Base-by-base conservation (phyloP, 768 basidiomycete genomes). In the Botryobasidium botryosum region DNA sequence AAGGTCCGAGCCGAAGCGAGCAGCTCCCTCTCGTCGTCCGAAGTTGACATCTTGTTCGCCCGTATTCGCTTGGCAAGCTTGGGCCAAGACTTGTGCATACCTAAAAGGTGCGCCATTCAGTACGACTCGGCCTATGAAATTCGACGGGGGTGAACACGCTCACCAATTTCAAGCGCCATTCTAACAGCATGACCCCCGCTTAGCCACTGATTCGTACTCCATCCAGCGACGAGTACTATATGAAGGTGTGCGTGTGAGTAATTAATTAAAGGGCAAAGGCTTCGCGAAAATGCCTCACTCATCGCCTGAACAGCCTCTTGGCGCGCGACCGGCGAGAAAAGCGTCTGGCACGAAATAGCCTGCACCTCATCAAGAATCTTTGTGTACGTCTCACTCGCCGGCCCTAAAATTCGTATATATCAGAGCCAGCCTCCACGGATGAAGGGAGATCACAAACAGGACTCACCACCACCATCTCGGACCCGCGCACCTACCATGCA, bases 161-260 rank as follows among this genome's bases (percentile, higher is more conserved):
- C 56, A 84, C 85, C 87, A 43, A 91, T 66, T 57, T 96, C 91
- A 69, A 94, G 77, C 32, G 86, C 90, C 85, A 96, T 90, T 41
- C 90, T 73, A 6, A 94, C 87, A n/a, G 91, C 91, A 62, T 94
- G 91, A 7, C 85, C 61, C 5, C 57, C 55, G 5, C 57, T 58
- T 31, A 66, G 46, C 63, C 64, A 62, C 48, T 53, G 53, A 32
- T 63, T 60, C 32, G 55, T 45, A 8, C 48, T 45, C 81, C 87
- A 96, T 4, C 88, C 87, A 28, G 90, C 82, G 17, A 92, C 77
- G 41, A 94, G 68, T 47, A 91, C 85, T 90, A 47, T 18, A 38
- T 45, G 35, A 35, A 44, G 42, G 46, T 47, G 35, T 41, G 12
- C 13, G 37, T 21, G 24, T 35, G n/a, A 40, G 37, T n/a, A 23